Evolutionary conservation across 1,284 basidiomycete species (phyloP), one percentile per base, ranked within the genome.

Genomic region (Rhizopogon parksii): DNA sequence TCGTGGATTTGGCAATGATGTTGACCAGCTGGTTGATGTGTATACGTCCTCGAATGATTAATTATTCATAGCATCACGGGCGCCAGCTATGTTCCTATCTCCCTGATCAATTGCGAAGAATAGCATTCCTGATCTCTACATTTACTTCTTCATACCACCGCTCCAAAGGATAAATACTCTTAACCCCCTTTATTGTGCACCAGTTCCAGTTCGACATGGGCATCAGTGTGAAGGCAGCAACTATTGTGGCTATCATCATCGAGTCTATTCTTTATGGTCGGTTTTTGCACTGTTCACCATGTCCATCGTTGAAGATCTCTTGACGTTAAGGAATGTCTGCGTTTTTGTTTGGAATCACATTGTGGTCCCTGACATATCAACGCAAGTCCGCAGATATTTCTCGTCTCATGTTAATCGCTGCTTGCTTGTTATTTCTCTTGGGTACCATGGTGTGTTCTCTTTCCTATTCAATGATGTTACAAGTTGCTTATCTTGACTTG

Each of bases 221-320:
- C 40, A n/a, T 17, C 11, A 27, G 40, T 14, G 14, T 21, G 8
- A 17, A 24, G 40, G 34, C 17, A 14, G 21, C 47, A 30, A n/a
- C 36, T 24, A 27, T 48, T 19, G 15, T 48, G 12, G 21, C 47
- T 36, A 48, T 48, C 15, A 40, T 48, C 36, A 25, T 47, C 7
- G 46, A 47, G 24, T 36, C 19, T 14, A 38, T 47, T 47, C 36
- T 47, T 24, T 48, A 48, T 36, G 47, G 47, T 30, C 25, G 15
- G 30, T 32, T 11, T 12, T 12, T 4, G 11, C 4, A 32, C 9
- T 32, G 30, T 4, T 32, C 30, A 3, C 30, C 30, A 11, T 11
- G 4, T 32, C 4, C 30, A 32, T 1, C 9, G 9, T 24, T 46
- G 30, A 38, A 32, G 11, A 40, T 38, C 21, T 48, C 25, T 25